Conservation (phyloP, 169 alveolate genomes). For the Plasmodium blacklocki region DNA sequence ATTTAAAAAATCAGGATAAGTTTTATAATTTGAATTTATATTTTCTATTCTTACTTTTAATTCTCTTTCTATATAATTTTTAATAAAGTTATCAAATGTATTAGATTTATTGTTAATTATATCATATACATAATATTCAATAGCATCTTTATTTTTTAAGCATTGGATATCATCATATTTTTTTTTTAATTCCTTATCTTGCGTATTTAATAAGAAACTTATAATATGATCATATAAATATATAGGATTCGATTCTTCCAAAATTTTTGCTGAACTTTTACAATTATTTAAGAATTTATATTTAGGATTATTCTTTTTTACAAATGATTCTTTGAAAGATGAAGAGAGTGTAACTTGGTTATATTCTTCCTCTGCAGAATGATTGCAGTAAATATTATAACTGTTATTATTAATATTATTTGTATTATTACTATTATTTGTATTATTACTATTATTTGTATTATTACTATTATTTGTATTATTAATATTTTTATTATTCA, state of each 20-base stretch:
- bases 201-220: conserved; percentile 11
- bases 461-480: not conserved
- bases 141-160: conserved; percentile 24
- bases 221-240: conserved; percentile 10
- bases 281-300: not conserved
- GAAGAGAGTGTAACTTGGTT: not conserved
- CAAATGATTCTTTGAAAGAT: not conserved
- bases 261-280: not conserved
- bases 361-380: not conserved
- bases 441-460: not conserved
- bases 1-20: conserved; percentile 7
- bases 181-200: conserved; percentile 50
- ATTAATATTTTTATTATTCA: not conserved
- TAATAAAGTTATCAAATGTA: conserved; percentile 29
- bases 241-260: conserved; percentile 23
- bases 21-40: conserved; percentile 14
- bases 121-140: conserved; percentile 22
- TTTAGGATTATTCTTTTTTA: not conserved
- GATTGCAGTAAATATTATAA: not conserved
- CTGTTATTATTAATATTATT: not conserved
- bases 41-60: conserved; percentile 27
- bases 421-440: not conserved
- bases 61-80: conserved; percentile 51
- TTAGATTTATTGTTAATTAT: conserved; percentile 19
- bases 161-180: conserved; percentile 24